Base-by-base conservation (phyloP, 768 basidiomycete species). In the Leccinum variicolor region DNA sequence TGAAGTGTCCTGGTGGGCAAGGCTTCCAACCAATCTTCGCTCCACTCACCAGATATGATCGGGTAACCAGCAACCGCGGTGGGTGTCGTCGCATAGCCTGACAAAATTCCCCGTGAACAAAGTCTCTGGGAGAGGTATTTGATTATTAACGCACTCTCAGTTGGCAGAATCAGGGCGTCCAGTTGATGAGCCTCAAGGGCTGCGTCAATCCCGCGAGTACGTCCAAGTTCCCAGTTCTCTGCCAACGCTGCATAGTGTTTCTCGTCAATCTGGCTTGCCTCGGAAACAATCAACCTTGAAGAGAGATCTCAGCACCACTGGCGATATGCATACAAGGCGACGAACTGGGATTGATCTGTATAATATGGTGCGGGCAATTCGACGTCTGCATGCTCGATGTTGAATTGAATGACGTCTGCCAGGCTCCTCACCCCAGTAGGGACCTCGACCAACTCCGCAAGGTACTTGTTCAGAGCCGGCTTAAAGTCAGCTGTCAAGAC, bases 1-100 rank as follows among this genome's bases (percentile, higher is more conserved):
- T 4, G 9, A 13, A 19, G 17, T 13, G 55, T 57, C 50, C 48
- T 45, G 54, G 39, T 66, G 21, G 14, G 61, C 49, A 45, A 34
- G 29, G 33, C 9, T 3, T 47, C 41, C 13, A 25, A 41, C n/a
- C 3, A 36, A 17, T 47, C 28, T 28, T 39, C n/a, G 45, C 11
- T n/a, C 17, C 6, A 61, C 74, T 62, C 46, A 82, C 85, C 84
- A 23, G 86, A 85, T 36, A 86, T 74, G 53, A 86, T 83, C 2
- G 86, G 86, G 61, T 86, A 87, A 8, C 85, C 86, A 5, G 83
- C 82, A 55, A 86, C 79, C 4, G 84, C 86, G 71, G 70, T 64
- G 4, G 71, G 63, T 17, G 60, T 66, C 0, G 74, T 71, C 6
- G 74, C 71, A 26, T 68, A 61, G 29, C 69, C 69, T 72, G 41